Evolutionary conservation across 257 asterid species (phyloP).

Genomic region (Solanum appendiculatum): DNA sequence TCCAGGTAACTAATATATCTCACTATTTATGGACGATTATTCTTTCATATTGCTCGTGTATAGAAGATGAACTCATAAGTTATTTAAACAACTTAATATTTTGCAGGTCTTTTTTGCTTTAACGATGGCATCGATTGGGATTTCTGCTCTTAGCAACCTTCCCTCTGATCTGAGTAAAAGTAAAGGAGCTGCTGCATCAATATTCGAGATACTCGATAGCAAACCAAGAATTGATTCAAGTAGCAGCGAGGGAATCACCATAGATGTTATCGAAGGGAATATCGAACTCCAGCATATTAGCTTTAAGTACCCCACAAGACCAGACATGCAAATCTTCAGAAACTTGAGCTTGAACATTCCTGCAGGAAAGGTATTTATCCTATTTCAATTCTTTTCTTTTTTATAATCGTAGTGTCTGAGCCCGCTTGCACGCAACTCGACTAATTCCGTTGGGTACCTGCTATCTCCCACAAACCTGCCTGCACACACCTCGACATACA

Average conservation of each 20-base stretch:
- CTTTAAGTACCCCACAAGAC: slow-evolving; percentile 60
- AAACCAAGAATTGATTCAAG: slow-evolving; percentile 37
- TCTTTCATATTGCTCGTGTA: neutral
- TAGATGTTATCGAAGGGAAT: slow-evolving; percentile 47
- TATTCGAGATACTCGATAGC: slow-evolving; percentile 45
- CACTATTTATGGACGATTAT: neutral
- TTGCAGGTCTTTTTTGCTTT: slow-evolving; percentile 51
- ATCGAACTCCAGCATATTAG: slow-evolving; percentile 35
- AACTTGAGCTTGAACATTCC: slow-evolving; percentile 44
- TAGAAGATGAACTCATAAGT: neutral
- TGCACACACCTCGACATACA: neutral
- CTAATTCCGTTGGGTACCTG: neutral
- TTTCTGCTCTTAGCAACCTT: slow-evolving; percentile 51
- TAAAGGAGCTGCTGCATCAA: slow-evolving; percentile 47
- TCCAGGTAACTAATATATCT: neutral
- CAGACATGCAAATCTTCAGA: slow-evolving; percentile 41
- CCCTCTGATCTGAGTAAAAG: slow-evolving; percentile 60
- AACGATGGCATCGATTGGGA: slow-evolving; percentile 40
- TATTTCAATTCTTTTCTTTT: neutral
- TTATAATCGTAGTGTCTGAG: neutral
- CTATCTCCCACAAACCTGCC: neutral
- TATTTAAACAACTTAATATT: neutral
- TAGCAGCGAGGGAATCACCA: slow-evolving; percentile 17
- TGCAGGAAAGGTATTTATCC: slow-evolving; percentile 35
- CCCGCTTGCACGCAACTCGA: neutral